phyloP scores from a whole-genome alignment of 176 grass and related monocot genomes.

The Lolium rigidum region DNA sequence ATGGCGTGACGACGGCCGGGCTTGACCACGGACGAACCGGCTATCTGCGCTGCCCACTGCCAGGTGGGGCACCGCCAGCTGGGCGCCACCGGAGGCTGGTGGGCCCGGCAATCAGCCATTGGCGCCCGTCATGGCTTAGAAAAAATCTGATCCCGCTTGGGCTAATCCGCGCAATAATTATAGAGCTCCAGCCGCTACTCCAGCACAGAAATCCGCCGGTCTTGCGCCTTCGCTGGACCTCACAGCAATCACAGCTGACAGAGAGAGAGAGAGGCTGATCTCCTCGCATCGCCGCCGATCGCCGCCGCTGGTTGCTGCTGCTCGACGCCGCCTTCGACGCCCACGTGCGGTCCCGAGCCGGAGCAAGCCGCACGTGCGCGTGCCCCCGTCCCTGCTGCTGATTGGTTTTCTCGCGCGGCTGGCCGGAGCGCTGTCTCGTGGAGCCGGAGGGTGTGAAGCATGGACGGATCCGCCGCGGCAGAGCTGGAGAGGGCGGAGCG shows the following conservation, averaged over 20 bases:
- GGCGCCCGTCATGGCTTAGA: background rate
- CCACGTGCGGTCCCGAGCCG: background rate
- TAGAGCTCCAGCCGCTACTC: too few species aligned
- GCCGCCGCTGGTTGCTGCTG: background rate
- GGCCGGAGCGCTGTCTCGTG: too few species aligned
- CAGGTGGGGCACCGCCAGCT: background rate
- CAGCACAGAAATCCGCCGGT: conserved; percentile 31
- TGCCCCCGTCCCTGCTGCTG: background rate
- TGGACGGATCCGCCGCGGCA: conserved; percentile 69
- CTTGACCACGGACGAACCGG: background rate
- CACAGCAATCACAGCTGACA: background rate
- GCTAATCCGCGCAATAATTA: conserved; percentile 23
- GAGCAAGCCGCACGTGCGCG: background rate
- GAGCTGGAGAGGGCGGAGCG: conserved; percentile 67
- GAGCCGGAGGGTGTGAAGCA: too few species aligned
- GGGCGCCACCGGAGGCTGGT: background rate
- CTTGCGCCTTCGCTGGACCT: too few species aligned
- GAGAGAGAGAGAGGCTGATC: background rate
- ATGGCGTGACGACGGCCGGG: background rate
- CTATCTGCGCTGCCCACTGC: background rate
- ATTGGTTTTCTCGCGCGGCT: background rate
- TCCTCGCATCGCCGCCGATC: conserved; percentile 23
- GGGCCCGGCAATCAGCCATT: conserved; percentile 9
- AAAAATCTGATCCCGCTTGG: background rate
- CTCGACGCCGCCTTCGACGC: conserved; percentile 5